Evolutionary conservation across 306 rosid genomes (phyloP).

Genomic region (Delonix regia): DNA sequence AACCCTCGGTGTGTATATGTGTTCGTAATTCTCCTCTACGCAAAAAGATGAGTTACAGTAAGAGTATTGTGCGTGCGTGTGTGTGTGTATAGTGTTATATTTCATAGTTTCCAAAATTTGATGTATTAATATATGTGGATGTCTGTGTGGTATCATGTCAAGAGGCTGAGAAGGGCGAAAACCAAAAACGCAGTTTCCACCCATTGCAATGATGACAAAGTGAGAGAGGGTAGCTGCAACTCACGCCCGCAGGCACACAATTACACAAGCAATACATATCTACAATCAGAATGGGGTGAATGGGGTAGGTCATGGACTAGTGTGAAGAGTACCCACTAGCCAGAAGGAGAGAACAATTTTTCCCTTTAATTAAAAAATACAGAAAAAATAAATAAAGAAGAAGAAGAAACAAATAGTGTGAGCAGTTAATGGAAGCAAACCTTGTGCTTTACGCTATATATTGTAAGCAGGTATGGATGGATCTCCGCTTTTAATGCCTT

Average conservation of each 20-base stretch:
- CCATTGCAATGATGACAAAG: slow-evolving; percentile 33
- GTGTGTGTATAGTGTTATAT: no score
- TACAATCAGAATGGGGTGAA: neutral
- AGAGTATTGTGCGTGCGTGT: no score
- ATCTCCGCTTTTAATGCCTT: slow-evolving; percentile 34
- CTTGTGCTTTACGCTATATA: slow-evolving; percentile 45
- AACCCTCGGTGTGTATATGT: no score
- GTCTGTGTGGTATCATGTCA: no score
- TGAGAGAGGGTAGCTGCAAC: neutral
- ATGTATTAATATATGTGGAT: no score
- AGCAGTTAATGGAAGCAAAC: slow-evolving; percentile 32
- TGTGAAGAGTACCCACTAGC: no score
- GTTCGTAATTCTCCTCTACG: no score
- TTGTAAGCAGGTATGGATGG: neutral
- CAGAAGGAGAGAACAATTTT: no score
- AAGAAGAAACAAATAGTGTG: neutral
- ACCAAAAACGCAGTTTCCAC: neutral
- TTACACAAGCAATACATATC: neutral
- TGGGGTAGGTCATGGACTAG: neutral
- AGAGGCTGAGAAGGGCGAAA: slow-evolving; percentile 2
- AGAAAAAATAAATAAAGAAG: neutral
- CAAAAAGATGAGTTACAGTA: no score
- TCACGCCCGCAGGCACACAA: neutral
- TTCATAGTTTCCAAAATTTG: no score
- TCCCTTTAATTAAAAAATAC: no score